Percentiles rank a stretch among this genome's conserved stretches.
phyloP scores from a whole-genome alignment of 1,139 yeast species.

The Arxiozyma telluris region DNA sequence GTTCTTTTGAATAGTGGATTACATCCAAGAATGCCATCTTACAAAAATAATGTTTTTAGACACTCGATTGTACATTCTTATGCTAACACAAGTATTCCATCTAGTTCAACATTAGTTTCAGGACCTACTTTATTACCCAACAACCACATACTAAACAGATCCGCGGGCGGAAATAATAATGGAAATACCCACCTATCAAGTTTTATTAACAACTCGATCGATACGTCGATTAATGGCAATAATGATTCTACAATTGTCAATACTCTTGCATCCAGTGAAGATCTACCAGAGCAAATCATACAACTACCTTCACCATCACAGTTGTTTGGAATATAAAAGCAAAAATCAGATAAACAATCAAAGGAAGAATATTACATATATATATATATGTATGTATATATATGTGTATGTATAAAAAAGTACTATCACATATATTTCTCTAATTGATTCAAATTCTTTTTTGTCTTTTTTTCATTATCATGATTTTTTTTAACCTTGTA shows the following conservation, averaged over 20 bases:
- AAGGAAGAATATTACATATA: neutral
- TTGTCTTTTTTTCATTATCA: too few species aligned
- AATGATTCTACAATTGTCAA: neutral
- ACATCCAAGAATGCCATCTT: neutral
- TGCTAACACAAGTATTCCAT: neutral
- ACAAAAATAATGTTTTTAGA: neutral
- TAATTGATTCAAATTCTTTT: too few species aligned
- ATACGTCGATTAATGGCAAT: neutral
- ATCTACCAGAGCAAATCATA: neutral
- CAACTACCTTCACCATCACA: neutral
- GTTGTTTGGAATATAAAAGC: neutral
- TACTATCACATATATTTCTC: too few species aligned
- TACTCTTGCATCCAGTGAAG: neutral
- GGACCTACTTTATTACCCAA: neutral
- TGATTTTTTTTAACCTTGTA: too few species aligned
- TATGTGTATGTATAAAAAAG: neutral
- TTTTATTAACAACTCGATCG: neutral
- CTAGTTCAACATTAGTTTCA: neutral
- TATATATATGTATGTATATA: neutral
- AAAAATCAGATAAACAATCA: neutral
- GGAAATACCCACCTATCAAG: neutral
- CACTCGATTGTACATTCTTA: neutral
- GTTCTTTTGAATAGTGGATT: neutral
- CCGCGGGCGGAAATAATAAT: neutral
- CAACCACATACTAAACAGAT: neutral